Base-by-base conservation (phyloP, 108 stramenopile species). In the Nannochloropsis gaditana region DNA sequence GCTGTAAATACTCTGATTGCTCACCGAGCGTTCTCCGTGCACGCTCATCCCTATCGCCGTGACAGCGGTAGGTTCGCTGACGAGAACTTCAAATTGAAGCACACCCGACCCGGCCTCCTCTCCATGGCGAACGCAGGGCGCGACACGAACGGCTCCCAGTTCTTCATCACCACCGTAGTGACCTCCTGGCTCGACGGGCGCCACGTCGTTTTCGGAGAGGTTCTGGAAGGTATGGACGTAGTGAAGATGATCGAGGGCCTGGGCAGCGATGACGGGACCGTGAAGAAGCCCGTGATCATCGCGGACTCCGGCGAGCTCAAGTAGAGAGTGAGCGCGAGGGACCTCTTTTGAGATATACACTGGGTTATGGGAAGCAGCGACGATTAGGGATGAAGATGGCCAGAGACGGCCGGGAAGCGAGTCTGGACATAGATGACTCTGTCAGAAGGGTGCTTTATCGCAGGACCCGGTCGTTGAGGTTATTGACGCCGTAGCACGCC, bases 181-280 rank as follows among this genome's bases (percentile, higher is more conserved):
- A 89, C 93, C 10, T 92, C 95, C 11, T 93, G 95, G 86, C 89
- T 99, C 84, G 98, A 99, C 92, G 94, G 95, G 43, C 97, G 97
- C 90, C 99, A 99, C 90, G 97, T 98, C 45, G 99, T 99, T 0
- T 99, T 99, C 91, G 99, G 99, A 9, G 94, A 96, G 82, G 97
- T 98, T 5, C 92, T 96, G 41, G 95, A 95, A 83, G 97, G 97
- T 42, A 96, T 99, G 96, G 96, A 96, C 47, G 86, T 97, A 81
- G 93, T 98, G 17, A 93, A 93, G 87, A 94, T 99, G 90, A 96
- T 96, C 86, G 90, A 92, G 81, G 88, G 90, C 5, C 41, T 91
- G 42, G 92, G 88, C 43, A 92, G 90, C 81, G 84, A 87, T 8
- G 81, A 44, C 15, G 96, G 96, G 85, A 95, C 94, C 86, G 95